Base-by-base conservation (phyloP, 306 rosid genomes). In the Calophaca sinica region DNA sequence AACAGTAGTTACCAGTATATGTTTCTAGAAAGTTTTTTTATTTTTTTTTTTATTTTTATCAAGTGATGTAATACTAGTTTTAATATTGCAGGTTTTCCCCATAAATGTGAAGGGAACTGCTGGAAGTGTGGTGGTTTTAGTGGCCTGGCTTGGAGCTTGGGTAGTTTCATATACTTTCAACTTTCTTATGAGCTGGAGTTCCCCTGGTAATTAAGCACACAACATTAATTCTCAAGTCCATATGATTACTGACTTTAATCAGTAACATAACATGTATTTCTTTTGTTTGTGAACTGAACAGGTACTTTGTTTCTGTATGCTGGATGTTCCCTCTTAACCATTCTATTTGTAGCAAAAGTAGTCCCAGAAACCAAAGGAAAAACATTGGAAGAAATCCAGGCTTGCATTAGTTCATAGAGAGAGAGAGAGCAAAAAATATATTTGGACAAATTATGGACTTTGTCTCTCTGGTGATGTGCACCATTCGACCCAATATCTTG, bases 361-460 rank as follows among this genome's bases (percentile, higher is more conserved):
- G 93, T 93, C 45, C 97, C 97, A 64, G 98, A 93, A 83, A 93
- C 98, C 79, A 93, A 89, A 85, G 98, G 98, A 60, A 91, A 87
- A 86, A 93, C 98, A 63, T 84, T 91, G 10, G 98, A 93, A 83
- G 96, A 93, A 74, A 89, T 93, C 54, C 98, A 93, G 45, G 88
- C 84, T 15, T 79, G 81, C 82, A 86, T 91, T 58, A 81, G 84
- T 80, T 78, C 86, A 72, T 74, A 83, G 68, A 50, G 45, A 79
- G 42, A 50, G 45, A 79, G 42, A 44, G 44, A 28, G 10, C 29
- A 8, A 62, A 13, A 70, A 59, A 46, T 26, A 31, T 0, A 1
- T 7, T 69, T 20, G 26, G 26, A 20, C 1, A 20, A 0, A 1
- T 1, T 20, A 20, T 20, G 26, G 26, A 20, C 26, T 20, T 20